A percentile compares a stretch with the other conserved stretches of the same genome.
phyloP scores from a whole-genome alignment of 257 asterid species.

The Fraxinus americana region DNA sequence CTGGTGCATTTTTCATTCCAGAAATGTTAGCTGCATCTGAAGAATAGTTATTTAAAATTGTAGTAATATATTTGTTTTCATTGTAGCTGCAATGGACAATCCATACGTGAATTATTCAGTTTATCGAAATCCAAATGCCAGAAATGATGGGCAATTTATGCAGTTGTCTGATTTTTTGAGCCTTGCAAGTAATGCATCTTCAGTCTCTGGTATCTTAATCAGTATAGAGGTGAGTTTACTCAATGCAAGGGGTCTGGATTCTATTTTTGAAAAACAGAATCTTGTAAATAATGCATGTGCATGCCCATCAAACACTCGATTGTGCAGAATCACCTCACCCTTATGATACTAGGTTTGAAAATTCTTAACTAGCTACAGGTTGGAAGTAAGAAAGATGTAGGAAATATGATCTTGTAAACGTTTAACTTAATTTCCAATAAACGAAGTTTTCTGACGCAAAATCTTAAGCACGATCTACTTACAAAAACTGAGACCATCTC shows the following conservation, averaged over 20 bases:
- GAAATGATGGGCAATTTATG: conserved; percentile 43
- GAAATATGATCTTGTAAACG: neutral
- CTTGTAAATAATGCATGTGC: neutral
- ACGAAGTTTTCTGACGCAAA: neutral
- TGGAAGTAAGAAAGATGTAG: neutral
- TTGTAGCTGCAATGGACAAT: conserved; percentile 60
- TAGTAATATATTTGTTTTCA: conserved; percentile 17
- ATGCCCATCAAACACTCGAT: neutral
- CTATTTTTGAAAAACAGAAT: neutral
- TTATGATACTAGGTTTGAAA: neutral
- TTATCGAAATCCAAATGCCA: conserved; percentile 56
- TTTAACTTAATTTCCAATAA: neutral
- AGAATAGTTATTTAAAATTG: conserved; percentile 9
- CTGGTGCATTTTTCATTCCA: conserved; percentile 7
- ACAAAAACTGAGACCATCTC: neutral
- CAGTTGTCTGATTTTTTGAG: conserved; percentile 60
- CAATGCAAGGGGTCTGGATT: conserved; percentile 12
- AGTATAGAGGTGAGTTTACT: conserved; percentile 61
- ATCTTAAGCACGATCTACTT: neutral
- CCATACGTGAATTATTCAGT: conserved; percentile 31
- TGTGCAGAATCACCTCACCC: neutral
- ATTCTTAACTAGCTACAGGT: conserved; percentile 8
- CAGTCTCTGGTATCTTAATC: conserved; percentile 73
- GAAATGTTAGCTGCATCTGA: conserved; percentile 11
- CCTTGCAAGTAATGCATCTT: conserved; percentile 55